Evolutionary conservation across 495 filamentous ascomycete species (phyloP).

Genomic region (Hypoxylon subgilvum): DNA sequence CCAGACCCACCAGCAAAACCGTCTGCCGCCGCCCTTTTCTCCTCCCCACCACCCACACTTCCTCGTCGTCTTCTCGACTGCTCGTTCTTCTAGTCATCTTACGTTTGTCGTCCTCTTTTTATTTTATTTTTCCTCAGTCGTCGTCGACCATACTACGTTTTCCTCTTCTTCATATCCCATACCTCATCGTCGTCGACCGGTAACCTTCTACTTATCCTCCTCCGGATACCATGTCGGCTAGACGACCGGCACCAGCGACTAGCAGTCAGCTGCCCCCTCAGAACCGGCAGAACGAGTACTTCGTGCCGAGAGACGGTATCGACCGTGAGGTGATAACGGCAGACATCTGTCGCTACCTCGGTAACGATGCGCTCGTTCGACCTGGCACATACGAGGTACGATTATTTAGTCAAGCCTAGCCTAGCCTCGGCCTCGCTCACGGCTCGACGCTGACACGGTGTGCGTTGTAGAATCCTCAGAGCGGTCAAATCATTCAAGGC

Average conservation of each 20-base stretch:
- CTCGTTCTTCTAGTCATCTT: conserved; percentile 27
- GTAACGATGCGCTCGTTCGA: conserved; percentile 87
- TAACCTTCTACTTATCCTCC: conserved; percentile 40
- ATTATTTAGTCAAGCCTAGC: conserved; percentile 30
- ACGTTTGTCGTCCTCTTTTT: conserved; percentile 18
- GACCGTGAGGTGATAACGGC: conserved; percentile 92
- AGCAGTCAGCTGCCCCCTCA: conserved; percentile 43
- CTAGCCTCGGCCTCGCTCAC: conserved; percentile 4
- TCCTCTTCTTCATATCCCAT: conserved; percentile 19
- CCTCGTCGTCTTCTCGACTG: conserved; percentile 29
- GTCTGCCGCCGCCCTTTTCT: conserved; percentile 38
- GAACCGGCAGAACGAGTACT: conserved; percentile 79
- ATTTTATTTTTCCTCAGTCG: conserved; percentile 10
- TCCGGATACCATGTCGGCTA: conserved; percentile 37
- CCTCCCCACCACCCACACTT: conserved; percentile 38
- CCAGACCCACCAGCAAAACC: conserved; percentile 31
- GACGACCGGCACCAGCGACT: conserved; percentile 42
- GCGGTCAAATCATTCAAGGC: conserved; percentile 69
- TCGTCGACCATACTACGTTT: conserved; percentile 37
- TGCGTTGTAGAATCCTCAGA: conserved; percentile 42
- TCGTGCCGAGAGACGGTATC: conserved; percentile 87
- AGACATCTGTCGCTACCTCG: conserved; percentile 93
- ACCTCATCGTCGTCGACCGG: conserved; percentile 34
- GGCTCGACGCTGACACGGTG: conserved; percentile 30
- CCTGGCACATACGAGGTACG: conserved; percentile 82